phyloP scores from a whole-genome alignment of 495 filamentous ascomycete genomes.

The Astrocystis sublimbata region DNA sequence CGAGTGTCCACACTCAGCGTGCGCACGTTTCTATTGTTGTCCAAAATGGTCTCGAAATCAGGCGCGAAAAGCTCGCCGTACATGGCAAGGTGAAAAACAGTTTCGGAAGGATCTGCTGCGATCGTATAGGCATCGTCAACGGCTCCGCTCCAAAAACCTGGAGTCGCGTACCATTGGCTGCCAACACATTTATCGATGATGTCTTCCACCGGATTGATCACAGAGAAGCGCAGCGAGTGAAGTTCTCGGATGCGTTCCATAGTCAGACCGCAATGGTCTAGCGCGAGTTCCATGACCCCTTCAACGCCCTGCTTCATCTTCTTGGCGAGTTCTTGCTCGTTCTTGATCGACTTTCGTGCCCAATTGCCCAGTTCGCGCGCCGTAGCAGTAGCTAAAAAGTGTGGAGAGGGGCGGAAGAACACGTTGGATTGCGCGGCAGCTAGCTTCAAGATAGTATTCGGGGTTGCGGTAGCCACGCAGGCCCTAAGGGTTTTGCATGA shows the following conservation, averaged over 20 bases:
- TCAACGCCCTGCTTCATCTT: slow-evolving; percentile 29
- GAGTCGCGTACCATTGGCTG: slow-evolving; percentile 31
- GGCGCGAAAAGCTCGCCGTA: slow-evolving; percentile 43
- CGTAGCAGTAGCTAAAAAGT: slow-evolving; percentile 39
- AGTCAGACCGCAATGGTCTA: slow-evolving; percentile 34
- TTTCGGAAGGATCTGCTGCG: slow-evolving; percentile 23
- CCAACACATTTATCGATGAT: slow-evolving; percentile 39
- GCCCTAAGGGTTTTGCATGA: slow-evolving; percentile 30
- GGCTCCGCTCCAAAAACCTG: slow-evolving; percentile 40
- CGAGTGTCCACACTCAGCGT: slow-evolving; percentile 26
- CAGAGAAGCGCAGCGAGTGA: slow-evolving; percentile 33
- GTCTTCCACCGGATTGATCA: slow-evolving; percentile 38
- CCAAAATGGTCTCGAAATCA: slow-evolving; percentile 28
- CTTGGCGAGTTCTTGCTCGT: slow-evolving; percentile 23
- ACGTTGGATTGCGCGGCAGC: slow-evolving; percentile 30
- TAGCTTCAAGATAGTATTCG: slow-evolving; percentile 32
- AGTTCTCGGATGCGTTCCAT: slow-evolving; percentile 39
- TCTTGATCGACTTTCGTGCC: slow-evolving; percentile 31
- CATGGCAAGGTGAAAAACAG: slow-evolving; percentile 35
- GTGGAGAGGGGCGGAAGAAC: slow-evolving; percentile 43
- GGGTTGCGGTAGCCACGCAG: neutral
- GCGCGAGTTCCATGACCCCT: slow-evolving; percentile 35
- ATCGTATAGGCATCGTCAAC: slow-evolving; percentile 35
- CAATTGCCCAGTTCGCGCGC: slow-evolving; percentile 35
- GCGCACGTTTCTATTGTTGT: neutral